These are phyloP conservation scores for Hibiscus trionum DNA, from an alignment of 345 rosid species.

Conservation along the genomic window DNA sequence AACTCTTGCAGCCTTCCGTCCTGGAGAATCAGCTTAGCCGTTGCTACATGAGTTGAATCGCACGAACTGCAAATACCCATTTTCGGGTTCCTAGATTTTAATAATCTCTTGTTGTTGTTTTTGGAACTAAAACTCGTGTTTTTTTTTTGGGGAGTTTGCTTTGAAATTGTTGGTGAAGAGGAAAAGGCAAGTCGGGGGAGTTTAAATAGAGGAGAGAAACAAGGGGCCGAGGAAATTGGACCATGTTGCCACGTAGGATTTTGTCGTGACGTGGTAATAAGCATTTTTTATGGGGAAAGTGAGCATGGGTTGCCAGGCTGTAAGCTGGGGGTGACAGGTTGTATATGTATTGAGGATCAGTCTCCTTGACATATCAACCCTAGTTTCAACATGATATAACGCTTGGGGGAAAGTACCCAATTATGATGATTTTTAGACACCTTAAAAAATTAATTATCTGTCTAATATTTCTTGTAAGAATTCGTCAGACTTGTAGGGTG, in stretches of 20 bases:
- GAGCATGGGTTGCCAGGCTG: slow-evolving; percentile 52
- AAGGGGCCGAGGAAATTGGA: slow-evolving; percentile 10
- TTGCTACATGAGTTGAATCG: slow-evolving; percentile 55
- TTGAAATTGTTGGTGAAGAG: slow-evolving; percentile 4
- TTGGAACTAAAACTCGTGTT: neutral
- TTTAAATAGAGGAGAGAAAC: slow-evolving; percentile 14
- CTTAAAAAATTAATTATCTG: too few species aligned
- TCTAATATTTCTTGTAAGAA: too few species aligned
- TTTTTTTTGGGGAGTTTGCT: neutral
- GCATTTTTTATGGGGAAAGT: slow-evolving; percentile 1
- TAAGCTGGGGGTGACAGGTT: slow-evolving; percentile 48
- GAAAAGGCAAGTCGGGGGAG: neutral
- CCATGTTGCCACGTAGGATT: slow-evolving; percentile 31
- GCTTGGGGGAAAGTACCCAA: too few species aligned
- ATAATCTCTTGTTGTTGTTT: neutral
- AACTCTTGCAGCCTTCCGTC: slow-evolving; percentile 82
- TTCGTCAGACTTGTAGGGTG: too few species aligned
- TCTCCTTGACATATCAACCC: neutral
- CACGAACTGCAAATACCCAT: slow-evolving; percentile 94
- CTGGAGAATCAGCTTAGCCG: slow-evolving; percentile 72
- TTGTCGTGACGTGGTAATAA: slow-evolving; percentile 21
- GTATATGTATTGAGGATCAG: slow-evolving; percentile 4
- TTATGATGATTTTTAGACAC: too few species aligned
- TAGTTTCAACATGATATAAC: slow-evolving; percentile 20
- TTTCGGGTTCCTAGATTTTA: neutral